These are phyloP conservation scores for Dryas alaskensis DNA, from an alignment of 306 rosid species.

Conservation along the genomic window DNA sequence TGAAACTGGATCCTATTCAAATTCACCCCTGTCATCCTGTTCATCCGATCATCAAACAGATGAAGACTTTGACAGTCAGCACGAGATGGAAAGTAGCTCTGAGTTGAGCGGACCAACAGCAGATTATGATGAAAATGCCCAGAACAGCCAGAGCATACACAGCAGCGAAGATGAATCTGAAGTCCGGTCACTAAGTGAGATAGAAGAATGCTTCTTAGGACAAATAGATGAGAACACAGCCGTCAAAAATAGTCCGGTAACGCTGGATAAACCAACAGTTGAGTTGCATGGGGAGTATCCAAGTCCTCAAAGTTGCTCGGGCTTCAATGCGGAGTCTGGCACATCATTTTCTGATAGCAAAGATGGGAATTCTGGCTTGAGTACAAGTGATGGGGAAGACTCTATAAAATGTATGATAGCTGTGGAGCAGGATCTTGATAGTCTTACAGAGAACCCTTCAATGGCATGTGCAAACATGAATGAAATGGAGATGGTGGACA, in stretches of 20 bases:
- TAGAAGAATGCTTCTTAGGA: slow-evolving; percentile 66
- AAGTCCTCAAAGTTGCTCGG: slow-evolving; percentile 44
- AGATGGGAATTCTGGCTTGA: slow-evolving; percentile 40
- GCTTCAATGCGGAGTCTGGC: slow-evolving; percentile 36
- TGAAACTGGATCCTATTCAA: slow-evolving; percentile 40
- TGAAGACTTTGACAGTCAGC: slow-evolving; percentile 70
- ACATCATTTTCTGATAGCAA: slow-evolving; percentile 43
- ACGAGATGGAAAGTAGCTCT: slow-evolving; percentile 58
- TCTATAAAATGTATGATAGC: slow-evolving; percentile 29
- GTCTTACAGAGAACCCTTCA: slow-evolving; percentile 28
- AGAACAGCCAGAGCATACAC: slow-evolving; percentile 30
- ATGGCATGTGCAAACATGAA: slow-evolving; percentile 33
- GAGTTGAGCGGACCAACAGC: slow-evolving; percentile 52
- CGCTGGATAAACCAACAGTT: slow-evolving; percentile 32
- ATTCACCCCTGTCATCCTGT: slow-evolving; percentile 69
- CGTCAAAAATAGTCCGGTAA: slow-evolving; percentile 16
- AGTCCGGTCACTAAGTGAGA: slow-evolving; percentile 45
- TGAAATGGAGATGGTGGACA: slow-evolving; percentile 43
- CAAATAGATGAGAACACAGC: slow-evolving; percentile 45
- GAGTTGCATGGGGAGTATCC: slow-evolving; percentile 31
- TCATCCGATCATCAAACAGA: slow-evolving; percentile 57
- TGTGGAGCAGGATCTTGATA: slow-evolving; percentile 35
- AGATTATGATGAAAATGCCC: slow-evolving; percentile 41
- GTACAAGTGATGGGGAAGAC: slow-evolving; percentile 39
- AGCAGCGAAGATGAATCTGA: slow-evolving; percentile 46